Base-by-base conservation (phyloP, 2,329 filamentous ascomycete genomes). In the Pseudomassariella vexata region DNA sequence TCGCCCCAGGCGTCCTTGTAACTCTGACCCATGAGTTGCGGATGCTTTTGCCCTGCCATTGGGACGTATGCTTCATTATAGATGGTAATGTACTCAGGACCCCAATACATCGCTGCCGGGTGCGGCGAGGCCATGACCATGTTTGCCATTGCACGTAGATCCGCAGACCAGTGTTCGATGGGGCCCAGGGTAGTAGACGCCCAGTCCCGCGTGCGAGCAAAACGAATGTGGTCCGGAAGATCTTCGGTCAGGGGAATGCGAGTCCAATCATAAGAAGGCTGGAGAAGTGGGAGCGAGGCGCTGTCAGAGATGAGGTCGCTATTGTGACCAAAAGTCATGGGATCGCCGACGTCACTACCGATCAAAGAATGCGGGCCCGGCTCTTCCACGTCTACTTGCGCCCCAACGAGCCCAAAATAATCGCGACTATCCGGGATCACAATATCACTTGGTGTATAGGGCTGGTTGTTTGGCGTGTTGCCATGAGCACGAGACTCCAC, bases 21-120 rank as follows among this genome's bases (percentile, higher is more conserved):
- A 37, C 68, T 73, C 50, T 73, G 67, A 2, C 86, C 86, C 82
- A 92, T 89, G 5, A 90, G 57, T 3, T 50, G 48, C 0, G 85
- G 85, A 48, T 94, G 86, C 45, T 89, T 89, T 45, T 82, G 68
- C 4, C 85, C 85, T 3, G 83, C 83, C 22, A 90, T 60, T 7
- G 77, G 59, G 23, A 82, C 70, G 48, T 84, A 84, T 1, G 79
- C 76, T 50, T 85, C 80, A 45, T 85, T 85, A 55, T 85, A 85
- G 21, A 85, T 80, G 7, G 74, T 71, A 12, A 79, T 73, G 23
- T 76, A 64, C 24, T 88, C 78, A 3, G 69, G 65, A 0, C 85
- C 85, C 85, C 85, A 90, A 53, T 89, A 90, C 68, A 88, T 76
- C 6, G 82, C 80, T 5, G 79, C 76, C 2, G 82, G 81, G 48